Evolutionary conservation across 108 stramenopile genomes (phyloP).

Genomic region (Parmales sp.): DNA sequence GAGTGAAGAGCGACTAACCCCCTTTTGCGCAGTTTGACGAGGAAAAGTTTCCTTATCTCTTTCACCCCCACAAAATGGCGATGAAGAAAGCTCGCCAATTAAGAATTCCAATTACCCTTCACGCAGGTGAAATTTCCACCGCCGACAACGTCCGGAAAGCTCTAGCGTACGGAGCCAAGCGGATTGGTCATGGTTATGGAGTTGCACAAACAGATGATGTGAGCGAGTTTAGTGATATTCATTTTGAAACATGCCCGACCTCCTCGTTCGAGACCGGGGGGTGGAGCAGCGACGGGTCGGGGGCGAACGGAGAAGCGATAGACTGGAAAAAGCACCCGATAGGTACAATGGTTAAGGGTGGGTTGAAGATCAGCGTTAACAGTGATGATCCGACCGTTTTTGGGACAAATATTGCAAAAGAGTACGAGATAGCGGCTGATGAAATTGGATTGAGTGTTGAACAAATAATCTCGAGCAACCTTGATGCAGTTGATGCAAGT

Average conservation of each 20-base stretch:
- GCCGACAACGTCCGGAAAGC: conserved; percentile 1
- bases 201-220: conserved; percentile 29
- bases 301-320: conserved; percentile 13
- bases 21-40: too few relatives aligned
- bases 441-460: conserved; percentile 39
- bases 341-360: conserved; percentile 26
- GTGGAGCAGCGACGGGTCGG: conserved; percentile 20
- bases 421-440: conserved; percentile 41
- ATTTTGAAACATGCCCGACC: conserved; percentile 61
- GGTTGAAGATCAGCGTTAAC: conserved; percentile 36
- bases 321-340: conserved; percentile 51
- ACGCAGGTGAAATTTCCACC: conserved; percentile 7
- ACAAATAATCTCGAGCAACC: conserved; percentile 18
- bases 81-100: conserved; percentile 39
- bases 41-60: conserved; percentile 24
- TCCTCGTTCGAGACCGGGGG: conserved; percentile 40
- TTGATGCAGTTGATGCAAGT: conserved; percentile 42
- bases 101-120: conserved; percentile 2
- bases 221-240: conserved; percentile 22
- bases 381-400: conserved; percentile 67
- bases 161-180: conserved; percentile 39
- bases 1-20: too few relatives aligned
- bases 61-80: conserved; percentile 40
- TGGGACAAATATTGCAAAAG: conserved; percentile 42
- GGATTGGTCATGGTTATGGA: conserved; percentile 60